Percentiles rank a stretch among this genome's conserved stretches.
Evolutionary conservation across 2,329 filamentous ascomycete genomes (phyloP).

Genomic region (Fusarium tricinctum): DNA sequence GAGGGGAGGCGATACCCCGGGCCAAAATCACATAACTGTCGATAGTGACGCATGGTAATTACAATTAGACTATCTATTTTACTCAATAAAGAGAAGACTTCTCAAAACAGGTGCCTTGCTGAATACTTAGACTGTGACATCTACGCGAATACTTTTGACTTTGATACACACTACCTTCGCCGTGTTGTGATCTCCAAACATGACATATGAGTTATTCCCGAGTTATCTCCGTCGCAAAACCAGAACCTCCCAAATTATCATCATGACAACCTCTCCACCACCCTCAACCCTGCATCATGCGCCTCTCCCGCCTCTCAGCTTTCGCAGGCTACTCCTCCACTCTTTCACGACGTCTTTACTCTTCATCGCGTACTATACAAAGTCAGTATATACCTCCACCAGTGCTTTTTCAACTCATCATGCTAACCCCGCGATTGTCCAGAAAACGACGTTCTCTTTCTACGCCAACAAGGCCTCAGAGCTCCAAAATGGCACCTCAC

Average conservation of each 20-base stretch:
- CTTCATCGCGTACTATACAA: constrained; percentile 49
- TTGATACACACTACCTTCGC: no score
- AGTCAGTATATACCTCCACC: constrained; percentile 32
- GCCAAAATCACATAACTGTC: constrained; percentile 33
- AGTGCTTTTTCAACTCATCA: constrained; percentile 6
- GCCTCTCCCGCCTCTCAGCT: constrained; percentile 16
- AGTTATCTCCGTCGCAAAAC: constrained; percentile 47
- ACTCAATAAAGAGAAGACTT: neutral
- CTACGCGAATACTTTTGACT: no score
- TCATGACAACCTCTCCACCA: constrained; percentile 29
- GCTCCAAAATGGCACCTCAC: constrained; percentile 58
- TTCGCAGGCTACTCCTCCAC: constrained; percentile 1
- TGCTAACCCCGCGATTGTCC: constrained; percentile 21
- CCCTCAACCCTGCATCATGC: constrained; percentile 33
- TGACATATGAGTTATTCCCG: constrained; percentile 29
- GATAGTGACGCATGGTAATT: constrained; percentile 32
- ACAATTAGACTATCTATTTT: constrained; percentile 24
- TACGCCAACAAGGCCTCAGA: constrained; percentile 56
- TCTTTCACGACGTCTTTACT: constrained; percentile 40
- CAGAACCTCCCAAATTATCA: constrained; percentile 32
- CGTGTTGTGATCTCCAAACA: neutral
- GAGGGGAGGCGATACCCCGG: constrained; percentile 50
- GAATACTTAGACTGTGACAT: no score
- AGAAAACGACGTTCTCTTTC: constrained; percentile 60
- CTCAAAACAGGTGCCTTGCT: no score